Percentiles rank a stretch among this genome's conserved stretches.
These are phyloP conservation scores for Ophiocordyceps camponoti-rufipedis DNA, from an alignment of 2,329 filamentous ascomycete genomes.

Conservation along the genomic window DNA sequence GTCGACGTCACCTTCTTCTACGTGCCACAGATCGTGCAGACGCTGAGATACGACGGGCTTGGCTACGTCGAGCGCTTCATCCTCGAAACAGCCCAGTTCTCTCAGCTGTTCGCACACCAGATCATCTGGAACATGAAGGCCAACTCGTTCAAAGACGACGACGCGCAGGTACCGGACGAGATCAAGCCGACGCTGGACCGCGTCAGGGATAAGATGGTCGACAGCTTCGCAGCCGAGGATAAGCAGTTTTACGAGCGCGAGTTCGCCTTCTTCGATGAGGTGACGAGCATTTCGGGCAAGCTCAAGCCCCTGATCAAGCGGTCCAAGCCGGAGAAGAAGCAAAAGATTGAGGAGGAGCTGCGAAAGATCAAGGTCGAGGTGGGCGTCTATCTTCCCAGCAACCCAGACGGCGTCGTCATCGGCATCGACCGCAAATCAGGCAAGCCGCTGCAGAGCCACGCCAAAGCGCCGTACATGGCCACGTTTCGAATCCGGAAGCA, in stretches of 20 bases:
- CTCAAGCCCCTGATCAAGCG: constrained; percentile 84
- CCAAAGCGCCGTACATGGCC: constrained; percentile 97
- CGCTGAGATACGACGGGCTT: constrained; percentile 76
- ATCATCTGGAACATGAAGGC: constrained; percentile 99
- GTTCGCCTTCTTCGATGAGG: constrained; percentile 95
- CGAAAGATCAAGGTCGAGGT: constrained; percentile 95
- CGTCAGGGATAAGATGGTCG: constrained; percentile 70
- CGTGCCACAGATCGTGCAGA: constrained; percentile 94
- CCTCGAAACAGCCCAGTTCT: constrained; percentile 88
- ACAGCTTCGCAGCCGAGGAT: constrained; percentile 64
- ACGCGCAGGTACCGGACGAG: constrained; percentile 71
- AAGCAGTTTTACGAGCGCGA: constrained; percentile 81
- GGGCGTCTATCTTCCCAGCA: constrained; percentile 91
- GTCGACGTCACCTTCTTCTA: constrained; percentile 99
- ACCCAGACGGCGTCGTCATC: constrained; percentile 91
- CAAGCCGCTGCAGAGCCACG: constrained; percentile 92
- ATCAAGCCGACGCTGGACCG: constrained; percentile 88
- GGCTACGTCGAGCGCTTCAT: constrained; percentile 96
- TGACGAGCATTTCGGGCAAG: constrained; percentile 89
- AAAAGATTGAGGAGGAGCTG: constrained; percentile 96
- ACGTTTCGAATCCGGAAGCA: constrained; percentile 92
- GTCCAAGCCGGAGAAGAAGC: constrained; percentile 91
- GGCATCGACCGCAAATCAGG: constrained; percentile 97
- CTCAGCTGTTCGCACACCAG: constrained; percentile 96
- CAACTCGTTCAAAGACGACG: constrained; percentile 94